Evolutionary conservation across 352 stramenopile genomes (phyloP), one percentile per base, ranked within the genome.

Genomic region (Thraustochytrium sp.): DNA sequence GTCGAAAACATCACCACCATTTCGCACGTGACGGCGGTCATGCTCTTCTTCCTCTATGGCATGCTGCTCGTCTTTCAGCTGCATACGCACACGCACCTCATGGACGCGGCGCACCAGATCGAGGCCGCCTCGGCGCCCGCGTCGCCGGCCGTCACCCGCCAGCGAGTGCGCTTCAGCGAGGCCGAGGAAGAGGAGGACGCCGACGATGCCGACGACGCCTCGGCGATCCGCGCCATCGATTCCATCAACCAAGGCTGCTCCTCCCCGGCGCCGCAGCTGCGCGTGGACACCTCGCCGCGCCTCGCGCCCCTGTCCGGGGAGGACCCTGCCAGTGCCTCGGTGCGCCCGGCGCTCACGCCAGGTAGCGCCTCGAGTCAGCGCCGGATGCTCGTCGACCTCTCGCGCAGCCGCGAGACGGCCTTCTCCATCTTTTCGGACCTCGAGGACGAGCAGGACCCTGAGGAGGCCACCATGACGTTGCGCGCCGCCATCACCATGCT

Each of bases 41-140:
- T 94, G 74, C 72, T 95, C 85, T 88, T 95, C 37, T 93, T 95
- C 86, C 94, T 94, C 89, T 99, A 99, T 89, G 55, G 92, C 38
- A 94, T 98, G 86, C 88, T 98, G 42, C 89, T 99, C 36, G 92
- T 97, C 73, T 99, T 99, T 88, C 85, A 88, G 85, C 89, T 96
- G 53, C 91, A 94, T 82, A 98, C 94, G 29, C 96, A 99, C 87
- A 87, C 91, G 3, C 87, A 98, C 82, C 89, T 98, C 23, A 97
- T 98, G 87, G 90, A 92, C 68, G 36, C 34, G 42, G 55, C 38
- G 55, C 55, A 64, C 3, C n/a, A 3, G 23, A 13, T 26, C 13
- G 55, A 44, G 3, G 55, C n/a, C n/a, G n/a, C n/a, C n/a, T n/a
- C n/a, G n/a, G n/a, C n/a, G n/a, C n/a, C n/a, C n/a, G n/a, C n/a